Conservation (phyloP, 2,329 filamentous ascomycete genomes). For the Aspergillus pseudoterreus region DNA sequence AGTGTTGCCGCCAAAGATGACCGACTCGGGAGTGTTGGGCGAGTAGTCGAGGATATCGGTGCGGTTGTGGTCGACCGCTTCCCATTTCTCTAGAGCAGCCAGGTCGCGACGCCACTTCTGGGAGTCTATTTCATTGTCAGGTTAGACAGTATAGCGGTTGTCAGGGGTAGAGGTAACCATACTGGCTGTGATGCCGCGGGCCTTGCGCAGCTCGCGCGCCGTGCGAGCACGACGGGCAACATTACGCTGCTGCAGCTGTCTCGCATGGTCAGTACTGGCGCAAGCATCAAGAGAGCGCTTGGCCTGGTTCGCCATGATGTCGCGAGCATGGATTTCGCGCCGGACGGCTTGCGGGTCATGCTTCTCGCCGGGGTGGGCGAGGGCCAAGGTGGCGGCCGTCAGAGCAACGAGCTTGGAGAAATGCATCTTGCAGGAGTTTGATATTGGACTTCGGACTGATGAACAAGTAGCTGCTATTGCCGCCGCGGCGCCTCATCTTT, state of each 20-base stretch:
- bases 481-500: background rate
- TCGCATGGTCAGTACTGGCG: constrained; percentile 19
- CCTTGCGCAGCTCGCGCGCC: constrained; percentile 23
- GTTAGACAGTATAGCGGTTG: background rate
- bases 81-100: constrained; percentile 37
- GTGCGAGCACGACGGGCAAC: constrained; percentile 25
- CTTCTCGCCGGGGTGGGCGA: constrained; percentile 31
- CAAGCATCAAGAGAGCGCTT: constrained; percentile 24
- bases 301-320: constrained; percentile 21
- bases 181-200: constrained; percentile 25
- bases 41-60: constrained; percentile 28
- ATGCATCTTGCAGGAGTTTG: constrained; percentile 14
- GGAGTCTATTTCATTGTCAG: constrained; percentile 10
- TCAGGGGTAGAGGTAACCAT: background rate
- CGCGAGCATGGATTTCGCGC: constrained; percentile 25
- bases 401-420: constrained; percentile 29
- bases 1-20: constrained; percentile 41
- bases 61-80: constrained; percentile 36
- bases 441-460: background rate
- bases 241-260: constrained; percentile 23
- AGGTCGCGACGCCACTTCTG: constrained; percentile 33
- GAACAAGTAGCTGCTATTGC: background rate
- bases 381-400: constrained; percentile 25
- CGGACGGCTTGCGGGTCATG: constrained; percentile 26
- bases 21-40: constrained; percentile 25